These are phyloP conservation scores for Penicillium janthinellum DNA, from an alignment of 2,329 filamentous ascomycete genomes.

Conservation along the genomic window DNA sequence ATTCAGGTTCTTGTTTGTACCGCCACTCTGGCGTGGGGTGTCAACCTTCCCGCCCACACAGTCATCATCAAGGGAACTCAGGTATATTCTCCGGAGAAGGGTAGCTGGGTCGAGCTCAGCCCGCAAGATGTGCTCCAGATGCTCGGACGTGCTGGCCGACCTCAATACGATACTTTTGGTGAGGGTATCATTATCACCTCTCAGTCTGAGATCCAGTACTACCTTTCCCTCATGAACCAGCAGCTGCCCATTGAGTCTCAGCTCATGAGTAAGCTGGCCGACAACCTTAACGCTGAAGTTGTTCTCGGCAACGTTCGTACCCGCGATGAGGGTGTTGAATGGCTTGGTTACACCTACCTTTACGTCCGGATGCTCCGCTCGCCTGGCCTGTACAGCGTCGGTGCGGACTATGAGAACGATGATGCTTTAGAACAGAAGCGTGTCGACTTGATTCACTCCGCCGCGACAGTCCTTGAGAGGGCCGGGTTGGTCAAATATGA, in stretches of 20 bases:
- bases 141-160: constrained; percentile 93
- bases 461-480: constrained; percentile 81
- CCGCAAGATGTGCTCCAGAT: constrained; percentile 98
- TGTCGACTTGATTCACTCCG: constrained; percentile 95
- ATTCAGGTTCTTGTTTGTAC: constrained; percentile 97
- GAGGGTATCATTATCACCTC: constrained; percentile 99
- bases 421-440: constrained; percentile 91
- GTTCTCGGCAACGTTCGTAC: constrained; percentile 90
- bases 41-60: constrained; percentile 95
- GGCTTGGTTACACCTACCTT: constrained; percentile 97
- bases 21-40: constrained; percentile 97
- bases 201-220: constrained; percentile 93
- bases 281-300: constrained; percentile 95
- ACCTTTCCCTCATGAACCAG: constrained; percentile 93
- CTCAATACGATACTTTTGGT: constrained; percentile 96
- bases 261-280: constrained; percentile 86
- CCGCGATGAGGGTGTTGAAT: constrained; percentile 96
- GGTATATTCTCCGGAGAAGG: constrained; percentile 97
- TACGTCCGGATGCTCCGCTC: constrained; percentile 97
- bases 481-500: constrained; percentile 93
- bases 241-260: constrained; percentile 98
- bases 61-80: constrained; percentile 99
- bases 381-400: constrained; percentile 91
- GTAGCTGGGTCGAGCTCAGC: constrained; percentile 96
- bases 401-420: constrained; percentile 92